Conservation (phyloP, 2,329 filamentous ascomycete genomes). For the Leptographium galeiforme region DNA sequence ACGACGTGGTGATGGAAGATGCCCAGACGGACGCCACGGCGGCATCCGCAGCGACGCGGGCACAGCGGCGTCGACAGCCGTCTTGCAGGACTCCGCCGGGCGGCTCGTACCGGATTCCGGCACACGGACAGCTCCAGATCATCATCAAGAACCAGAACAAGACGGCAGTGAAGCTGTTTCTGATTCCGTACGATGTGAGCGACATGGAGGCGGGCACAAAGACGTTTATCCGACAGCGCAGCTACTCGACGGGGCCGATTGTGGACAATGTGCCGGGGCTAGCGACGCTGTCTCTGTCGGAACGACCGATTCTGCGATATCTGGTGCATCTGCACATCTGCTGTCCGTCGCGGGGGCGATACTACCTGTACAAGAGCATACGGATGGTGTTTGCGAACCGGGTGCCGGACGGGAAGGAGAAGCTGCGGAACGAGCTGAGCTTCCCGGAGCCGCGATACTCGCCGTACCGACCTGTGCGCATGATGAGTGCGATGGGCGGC, state of each 20-base stretch:
- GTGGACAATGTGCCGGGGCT: conserved; percentile 42
- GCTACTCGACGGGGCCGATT: conserved; percentile 77
- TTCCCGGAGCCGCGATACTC: conserved; percentile 78
- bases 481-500: conserved; percentile 28
- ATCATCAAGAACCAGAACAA: conserved; percentile 98
- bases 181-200: conserved; percentile 81
- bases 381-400: conserved; percentile 94
- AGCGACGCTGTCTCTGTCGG: conserved; percentile 16
- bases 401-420: conserved; percentile 90
- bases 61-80: conserved; percentile 39
- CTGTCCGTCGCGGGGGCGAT: conserved; percentile 68
- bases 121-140: conserved; percentile 88
- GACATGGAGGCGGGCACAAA: conserved; percentile 93
- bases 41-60: conserved; percentile 5
- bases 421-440: conserved; percentile 77
- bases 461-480: conserved; percentile 58
- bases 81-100: conserved; percentile 54
- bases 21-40: conserved; percentile 14
- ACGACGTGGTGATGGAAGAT: conserved; percentile 10
- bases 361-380: conserved; percentile 82
- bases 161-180: conserved; percentile 89
- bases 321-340: conserved; percentile 90
- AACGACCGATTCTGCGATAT: conserved; percentile 71
- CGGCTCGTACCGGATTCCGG: conserved; percentile 85
- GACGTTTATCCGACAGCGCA: conserved; percentile 89